Percentiles rank a stretch among this genome's conserved stretches.
phyloP scores from a whole-genome alignment of 306 rosid genomes.

The Fagus sylvatica region DNA sequence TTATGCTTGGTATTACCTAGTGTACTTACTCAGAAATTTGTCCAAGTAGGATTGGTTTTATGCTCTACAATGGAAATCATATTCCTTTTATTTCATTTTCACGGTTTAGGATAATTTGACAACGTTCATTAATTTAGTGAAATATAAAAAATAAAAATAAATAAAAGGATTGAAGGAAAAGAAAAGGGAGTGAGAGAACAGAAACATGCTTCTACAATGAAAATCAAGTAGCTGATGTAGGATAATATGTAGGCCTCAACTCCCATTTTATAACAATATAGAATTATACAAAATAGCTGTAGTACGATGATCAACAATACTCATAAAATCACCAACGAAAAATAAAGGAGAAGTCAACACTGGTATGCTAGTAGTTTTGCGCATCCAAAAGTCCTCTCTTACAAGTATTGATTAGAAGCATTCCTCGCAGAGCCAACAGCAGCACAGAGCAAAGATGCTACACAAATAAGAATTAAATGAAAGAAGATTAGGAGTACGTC shows the following conservation, averaged over 20 bases:
- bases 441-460: conserved; percentile 84
- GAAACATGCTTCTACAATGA: not conserved
- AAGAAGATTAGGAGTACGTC: not conserved
- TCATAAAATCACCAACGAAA: not conserved
- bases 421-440: conserved; percentile 83
- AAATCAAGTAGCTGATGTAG: not conserved
- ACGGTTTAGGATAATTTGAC: not conserved
- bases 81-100: not conserved
- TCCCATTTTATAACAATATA: not conserved
- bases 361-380: conserved; percentile 14
- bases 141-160: not conserved
- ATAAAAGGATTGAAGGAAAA: not conserved
- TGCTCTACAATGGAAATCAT: too few relatives aligned
- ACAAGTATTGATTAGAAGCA: conserved; percentile 39
- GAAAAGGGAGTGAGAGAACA: not conserved
- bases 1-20: too few relatives aligned
- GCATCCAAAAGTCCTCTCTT: conserved; percentile 2
- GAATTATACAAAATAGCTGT: not conserved
- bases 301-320: not conserved
- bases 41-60: too few relatives aligned
- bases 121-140: not conserved
- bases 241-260: not conserved
- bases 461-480: conserved; percentile 31
- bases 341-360: not conserved
- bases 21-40: too few relatives aligned